phyloP scores from a whole-genome alignment of 768 basidiomycete genomes.

The Cubamyces lactineus region DNA sequence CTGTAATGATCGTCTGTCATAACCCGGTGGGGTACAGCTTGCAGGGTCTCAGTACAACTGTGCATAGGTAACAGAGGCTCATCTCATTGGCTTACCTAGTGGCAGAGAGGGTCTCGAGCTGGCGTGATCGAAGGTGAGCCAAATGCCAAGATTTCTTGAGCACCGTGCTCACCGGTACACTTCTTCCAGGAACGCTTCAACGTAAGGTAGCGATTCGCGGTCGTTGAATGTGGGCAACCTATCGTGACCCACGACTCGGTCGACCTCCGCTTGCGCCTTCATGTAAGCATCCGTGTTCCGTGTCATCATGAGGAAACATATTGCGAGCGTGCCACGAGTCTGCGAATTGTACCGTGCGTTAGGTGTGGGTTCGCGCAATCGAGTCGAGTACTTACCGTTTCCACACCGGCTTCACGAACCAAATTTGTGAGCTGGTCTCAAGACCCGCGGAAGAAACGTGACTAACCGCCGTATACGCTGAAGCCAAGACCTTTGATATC shows the following conservation, averaged over 20 bases:
- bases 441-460: not conserved
- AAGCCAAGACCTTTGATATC: conserved; percentile 9
- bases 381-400: conserved; percentile 6
- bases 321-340: conserved; percentile 44
- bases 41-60: too few species aligned
- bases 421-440: not conserved
- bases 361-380: too few species aligned
- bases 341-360: conserved; percentile 33
- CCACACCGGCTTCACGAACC: conserved; percentile 11
- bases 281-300: conserved; percentile 40
- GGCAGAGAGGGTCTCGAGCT: too few species aligned
- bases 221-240: conserved; percentile 44
- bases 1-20: conserved; percentile 32
- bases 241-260: conserved; percentile 41
- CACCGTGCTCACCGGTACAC: too few species aligned
- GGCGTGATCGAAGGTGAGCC: too few species aligned
- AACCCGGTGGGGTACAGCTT: conserved; percentile 30
- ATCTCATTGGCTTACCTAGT: not conserved
- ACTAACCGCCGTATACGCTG: conserved; percentile 12
- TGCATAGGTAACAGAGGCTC: too few species aligned
- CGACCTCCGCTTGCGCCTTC: conserved; percentile 47
- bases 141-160: too few species aligned
- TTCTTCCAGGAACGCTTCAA: conserved; percentile 36
- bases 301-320: conserved; percentile 42
- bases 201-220: conserved; percentile 42